Base-by-base conservation (phyloP, 73 alveolate species). In the Breviolum minutum region DNA sequence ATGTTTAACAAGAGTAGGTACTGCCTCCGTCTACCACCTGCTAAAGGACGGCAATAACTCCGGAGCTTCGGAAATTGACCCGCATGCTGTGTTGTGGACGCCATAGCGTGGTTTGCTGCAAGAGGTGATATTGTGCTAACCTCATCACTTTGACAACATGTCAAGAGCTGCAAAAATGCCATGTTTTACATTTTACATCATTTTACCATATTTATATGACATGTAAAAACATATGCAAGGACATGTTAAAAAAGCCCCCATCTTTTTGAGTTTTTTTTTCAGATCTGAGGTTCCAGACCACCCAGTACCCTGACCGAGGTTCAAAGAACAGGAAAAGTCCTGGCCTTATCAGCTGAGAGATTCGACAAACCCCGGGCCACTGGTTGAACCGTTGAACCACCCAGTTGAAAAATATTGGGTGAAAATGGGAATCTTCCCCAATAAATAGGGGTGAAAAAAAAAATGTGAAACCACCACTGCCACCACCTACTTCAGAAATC, bases 301-400 rank as follows among this genome's bases (percentile, higher is more conserved):
- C 98, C 98, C 98, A 92, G 66, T 92, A 76, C 22, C 98, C 98
- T 6, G 87, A 81, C 60, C 98, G 98, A 17, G 98, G 98, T 29
- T 92, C 98, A 68, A 92, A 92, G 81, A 92, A 92, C 20, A 92
- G 98, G 69, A 92, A 92, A 19, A 92, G 79, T 30, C 98, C 98
- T 5, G 94, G 94, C 94, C 94, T 86, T 7, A 0, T n/a, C 54
- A 40, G 54, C 54, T 40, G 54, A 40, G 54, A 40, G 54, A 40
- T 40, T n/a, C n/a, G n/a, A n/a, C n/a, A n/a, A n/a, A n/a, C n/a
- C n/a, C n/a, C n/a, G n/a, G n/a, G n/a, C n/a, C n/a, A n/a, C n/a
- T n/a, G n/a, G n/a, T n/a, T n/a, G n/a, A n/a, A n/a, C n/a, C n/a
- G n/a, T n/a, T n/a, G n/a, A n/a, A n/a, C n/a, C n/a, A n/a, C n/a